Evolutionary conservation across 768 basidiomycete genomes (phyloP), one percentile per base, ranked within the genome.

Genomic region (Leucogyrophana mollusca): DNA sequence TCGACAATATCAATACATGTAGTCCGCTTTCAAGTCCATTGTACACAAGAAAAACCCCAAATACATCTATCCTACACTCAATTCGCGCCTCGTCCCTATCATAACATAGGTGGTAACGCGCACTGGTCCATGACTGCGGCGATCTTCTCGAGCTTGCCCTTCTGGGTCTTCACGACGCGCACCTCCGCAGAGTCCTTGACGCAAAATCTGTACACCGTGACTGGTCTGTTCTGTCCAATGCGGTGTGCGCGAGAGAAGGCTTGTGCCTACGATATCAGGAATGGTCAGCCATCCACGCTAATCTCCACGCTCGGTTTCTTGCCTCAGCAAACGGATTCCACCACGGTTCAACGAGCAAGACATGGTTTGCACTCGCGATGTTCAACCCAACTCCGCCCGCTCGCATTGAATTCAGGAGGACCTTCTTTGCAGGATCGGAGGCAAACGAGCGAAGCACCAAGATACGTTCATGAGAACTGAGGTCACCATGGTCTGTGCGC

Each of bases 371-470:
- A 4, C 13, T 14, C 24, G 40, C 32, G 14, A 41, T 41, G 24
- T 34, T 34, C n/a, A 41, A 30, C 32, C 40, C 40, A 14, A 41
- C 40, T 17, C 40, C 40, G 9, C 40, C 40, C 24, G 40, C 40
- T 13, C 32, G 17, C 24, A 34, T 41, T 16, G 22, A 41, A 23
- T 25, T 34, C 9, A 34, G 40, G n/a, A 41, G n/a, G 10, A 41
- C 40, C 30, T 41, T 41, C 40, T 25, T 41, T 16, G 11, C 11
- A 16, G 9, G 5, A 34, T 34, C 9, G 40, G 24, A 18, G 11
- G 40, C 25, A 20, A 34, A 41, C 24, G 40, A 41, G 5, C 32
- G 17, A 5, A 16, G 23, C 7, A 41, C 40, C 5, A 9, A 9
- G 17, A n/a, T 41, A 4, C 25, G 40, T 41, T 34, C 11, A 13